Percentiles rank a stretch among this genome's conserved stretches.
Evolutionary conservation across 306 rosid genomes (phyloP).

Genomic region (Carpinus viminea): DNA sequence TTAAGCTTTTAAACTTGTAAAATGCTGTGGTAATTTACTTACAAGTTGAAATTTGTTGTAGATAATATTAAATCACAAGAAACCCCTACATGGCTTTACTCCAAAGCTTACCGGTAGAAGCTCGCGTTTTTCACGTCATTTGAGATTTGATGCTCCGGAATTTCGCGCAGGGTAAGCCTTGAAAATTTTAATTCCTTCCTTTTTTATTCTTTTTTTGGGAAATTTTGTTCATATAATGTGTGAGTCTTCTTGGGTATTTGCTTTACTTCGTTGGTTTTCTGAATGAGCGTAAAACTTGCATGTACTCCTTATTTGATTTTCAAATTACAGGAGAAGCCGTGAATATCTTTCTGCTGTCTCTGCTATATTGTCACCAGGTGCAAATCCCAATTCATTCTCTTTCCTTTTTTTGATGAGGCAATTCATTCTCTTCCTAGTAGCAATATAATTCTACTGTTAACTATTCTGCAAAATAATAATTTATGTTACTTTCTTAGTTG

Average conservation of each 20-base stretch:
- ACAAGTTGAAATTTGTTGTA: conserved; percentile 25
- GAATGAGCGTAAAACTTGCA: neutral
- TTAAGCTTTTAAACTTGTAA: conserved; percentile 2
- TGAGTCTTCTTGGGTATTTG: too few species aligned
- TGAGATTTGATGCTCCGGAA: conserved; percentile 19
- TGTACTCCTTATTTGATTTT: neutral
- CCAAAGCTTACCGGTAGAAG: conserved; percentile 26
- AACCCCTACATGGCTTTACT: conserved; percentile 27
- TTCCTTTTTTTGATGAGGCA: too few species aligned
- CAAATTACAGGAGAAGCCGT: conserved; percentile 39
- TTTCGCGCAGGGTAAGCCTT: conserved; percentile 37
- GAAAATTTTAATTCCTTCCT: neutral
- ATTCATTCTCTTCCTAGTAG: conserved; percentile 13
- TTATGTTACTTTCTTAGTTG: conserved; percentile 18
- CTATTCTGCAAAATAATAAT: neutral
- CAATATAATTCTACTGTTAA: neutral
- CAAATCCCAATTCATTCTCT: conserved; percentile 16
- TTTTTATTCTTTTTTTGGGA: neutral
- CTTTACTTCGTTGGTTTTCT: too few species aligned
- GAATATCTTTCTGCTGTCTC: conserved; percentile 36
- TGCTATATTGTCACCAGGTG: conserved; percentile 67
- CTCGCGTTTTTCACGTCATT: conserved; percentile 37
- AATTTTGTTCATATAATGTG: too few species aligned
- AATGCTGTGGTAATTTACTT: neutral
- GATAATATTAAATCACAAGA: conserved; percentile 35